Evolutionary conservation across 148 eudicot species (phyloP), one percentile per base, ranked within the genome.

Genomic region (Agrostemma githago): DNA sequence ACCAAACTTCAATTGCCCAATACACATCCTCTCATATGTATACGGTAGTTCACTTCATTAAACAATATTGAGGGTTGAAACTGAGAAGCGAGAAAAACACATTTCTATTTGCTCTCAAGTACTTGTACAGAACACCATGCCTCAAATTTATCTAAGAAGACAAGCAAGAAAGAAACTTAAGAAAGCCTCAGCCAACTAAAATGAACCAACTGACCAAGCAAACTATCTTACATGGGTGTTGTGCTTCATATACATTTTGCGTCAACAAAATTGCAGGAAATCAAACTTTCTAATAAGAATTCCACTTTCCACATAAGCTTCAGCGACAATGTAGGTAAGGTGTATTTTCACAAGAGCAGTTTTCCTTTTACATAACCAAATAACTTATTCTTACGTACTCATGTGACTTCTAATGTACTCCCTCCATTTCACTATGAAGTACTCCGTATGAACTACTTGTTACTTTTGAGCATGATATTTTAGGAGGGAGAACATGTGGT

Each of bases 231-330:
- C 14, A 8, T 46, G 51, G 51, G 51, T 46, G 7, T 56, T 11
- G 5, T 56, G 4, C 12, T 16, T 56, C 34, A 56, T 56, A 12
- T 56, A 57, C 76, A 26, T 56, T 26, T 8, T 38, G 17, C 34
- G 17, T 53, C 4, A 17, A 40, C 78, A 68, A 79, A 54, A n/a
- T 58, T 58, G 61, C 61, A 58, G 61, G 21, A 58, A 58, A 58
- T 58, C 16, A 1, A 58, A 16, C 26, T 58, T 58, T n/a, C 20
- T 57, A 3, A n/a, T 3, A 57, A 57, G 60, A 10, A 57, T 15
- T 57, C n/a, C 60, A n/a, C 20, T 57, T 57, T 17, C 20, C 60
- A 57, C 60, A 54, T 12, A 12, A 0, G 54, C 19, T 57, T 57
- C 34, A 57, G 17, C 60, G 1, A 57, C 5, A 57, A 57, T 57